These are phyloP conservation scores for Diospyros lotus DNA, from an alignment of 148 eudicot genomes.

Conservation along the genomic window DNA sequence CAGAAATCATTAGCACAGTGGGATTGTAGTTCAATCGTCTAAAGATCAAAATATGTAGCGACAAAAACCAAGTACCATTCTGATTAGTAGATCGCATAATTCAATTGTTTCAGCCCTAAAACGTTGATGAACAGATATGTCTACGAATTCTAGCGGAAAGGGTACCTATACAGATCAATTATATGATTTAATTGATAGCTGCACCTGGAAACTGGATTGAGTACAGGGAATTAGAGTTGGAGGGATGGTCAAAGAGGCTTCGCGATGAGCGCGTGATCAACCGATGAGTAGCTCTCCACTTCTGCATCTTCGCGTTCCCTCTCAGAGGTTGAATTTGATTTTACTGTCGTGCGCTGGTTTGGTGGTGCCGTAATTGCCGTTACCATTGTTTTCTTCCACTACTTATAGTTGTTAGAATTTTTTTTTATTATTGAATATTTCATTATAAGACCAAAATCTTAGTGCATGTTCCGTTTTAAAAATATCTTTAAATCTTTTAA, in stretches of 20 bases:
- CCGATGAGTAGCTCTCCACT: constrained; percentile 17
- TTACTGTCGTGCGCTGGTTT: too few relatives aligned
- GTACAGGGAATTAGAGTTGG: background rate
- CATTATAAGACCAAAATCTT: too few relatives aligned
- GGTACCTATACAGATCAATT: background rate
- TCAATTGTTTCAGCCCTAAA: background rate
- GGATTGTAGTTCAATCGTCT: background rate
- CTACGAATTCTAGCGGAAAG: background rate
- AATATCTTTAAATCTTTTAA: too few relatives aligned
- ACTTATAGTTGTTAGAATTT: too few relatives aligned
- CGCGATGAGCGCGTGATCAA: constrained; percentile 25
- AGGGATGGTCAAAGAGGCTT: constrained; percentile 13
- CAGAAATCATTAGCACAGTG: background rate
- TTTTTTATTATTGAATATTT: too few relatives aligned
- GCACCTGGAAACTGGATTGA: constrained; percentile 5
- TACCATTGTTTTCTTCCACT: too few relatives aligned
- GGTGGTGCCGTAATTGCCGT: too few relatives aligned
- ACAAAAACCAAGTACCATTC: background rate
- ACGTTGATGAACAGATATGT: too few relatives aligned
- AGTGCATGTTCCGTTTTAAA: too few relatives aligned
- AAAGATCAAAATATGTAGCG: background rate
- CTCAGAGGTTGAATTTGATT: too few relatives aligned
- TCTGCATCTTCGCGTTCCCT: constrained; percentile 18
- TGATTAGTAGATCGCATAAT: background rate
- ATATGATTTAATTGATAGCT: background rate